These are phyloP conservation scores for Epithemia pelagica DNA, from an alignment of 108 stramenopile species.

Conservation along the genomic window DNA sequence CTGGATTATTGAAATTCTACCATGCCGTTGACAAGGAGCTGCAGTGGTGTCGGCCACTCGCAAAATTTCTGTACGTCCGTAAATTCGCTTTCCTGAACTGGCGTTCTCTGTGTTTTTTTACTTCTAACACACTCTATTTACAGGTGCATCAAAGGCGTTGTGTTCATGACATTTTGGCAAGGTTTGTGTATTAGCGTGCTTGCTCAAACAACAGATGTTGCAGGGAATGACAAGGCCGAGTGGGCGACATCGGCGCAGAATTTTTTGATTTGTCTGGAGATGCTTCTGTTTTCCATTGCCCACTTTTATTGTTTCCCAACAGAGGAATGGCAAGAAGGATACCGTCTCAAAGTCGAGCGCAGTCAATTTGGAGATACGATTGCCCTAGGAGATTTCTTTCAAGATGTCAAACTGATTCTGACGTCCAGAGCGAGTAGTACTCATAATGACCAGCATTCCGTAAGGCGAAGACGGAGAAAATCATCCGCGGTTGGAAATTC, in stretches of 20 bases:
- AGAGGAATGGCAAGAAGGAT: slow-evolving; percentile 87
- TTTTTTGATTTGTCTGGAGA: slow-evolving; percentile 93
- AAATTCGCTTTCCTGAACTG: slow-evolving; percentile 48
- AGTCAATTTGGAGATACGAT: slow-evolving; percentile 77
- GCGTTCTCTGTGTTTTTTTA: slow-evolving; percentile 8
- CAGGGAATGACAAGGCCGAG: slow-evolving; percentile 37
- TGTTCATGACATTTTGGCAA: slow-evolving; percentile 96
- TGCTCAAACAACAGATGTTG: slow-evolving; percentile 60
- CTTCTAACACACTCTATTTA: neutral
- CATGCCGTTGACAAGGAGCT: slow-evolving; percentile 85
- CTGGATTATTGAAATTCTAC: slow-evolving; percentile 87
- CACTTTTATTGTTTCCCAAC: slow-evolving; percentile 92
- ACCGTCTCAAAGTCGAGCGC: slow-evolving; percentile 47
- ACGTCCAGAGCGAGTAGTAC: neutral
- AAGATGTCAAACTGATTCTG: slow-evolving; percentile 65
- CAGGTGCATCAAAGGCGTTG: slow-evolving; percentile 51
- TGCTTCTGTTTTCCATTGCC: slow-evolving; percentile 85
- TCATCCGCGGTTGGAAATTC: neutral
- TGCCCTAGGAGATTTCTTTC: slow-evolving; percentile 79
- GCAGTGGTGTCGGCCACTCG: slow-evolving; percentile 85
- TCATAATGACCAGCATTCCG: neutral
- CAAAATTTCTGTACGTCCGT: slow-evolving; percentile 63
- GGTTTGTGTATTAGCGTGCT: slow-evolving; percentile 64
- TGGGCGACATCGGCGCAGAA: slow-evolving; percentile 83
- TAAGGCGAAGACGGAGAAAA: neutral